Evolutionary conservation across 257 asterid species (phyloP), one percentile per base, ranked within the genome.

Genomic region (Solanum arcanum): DNA sequence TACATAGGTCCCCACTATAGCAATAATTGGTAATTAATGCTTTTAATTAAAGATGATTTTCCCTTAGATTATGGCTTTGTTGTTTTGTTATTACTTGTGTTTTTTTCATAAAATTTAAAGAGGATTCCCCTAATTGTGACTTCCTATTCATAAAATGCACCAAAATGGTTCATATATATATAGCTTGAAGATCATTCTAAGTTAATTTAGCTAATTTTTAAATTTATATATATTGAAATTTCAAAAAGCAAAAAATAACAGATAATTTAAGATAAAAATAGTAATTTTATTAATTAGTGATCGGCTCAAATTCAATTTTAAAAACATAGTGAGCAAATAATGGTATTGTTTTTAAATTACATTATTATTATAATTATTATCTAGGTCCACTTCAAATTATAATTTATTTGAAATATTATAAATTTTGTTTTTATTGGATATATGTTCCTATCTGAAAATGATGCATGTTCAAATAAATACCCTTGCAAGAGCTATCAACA

Each of bases 361-460:
- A 42, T 13, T 77, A 77, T 72, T 8, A 14, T 7, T 12, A 10
- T 23, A 10, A 18, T 11, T n/a, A 5, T 41, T 41, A 18, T 7
- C 27, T 80, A 47, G 68, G 29, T 47, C 44, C 44, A 29, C 68
- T 29, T 47, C 49, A 74, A 18, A 18, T 18, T 18, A 56, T 52
- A 14, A 31, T 14, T 77, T 84, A 37, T 23, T 23, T 77, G 69
- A 84, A 39, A 44, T 9, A n/a, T 46, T 47, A 70, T 49, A 27
- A 23, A 25, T 56, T 49, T 46, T 82, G 37, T 56, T 49, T 46
- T 82, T 68, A 75, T 72, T 62, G 20, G 56, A 69, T 70, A 52
- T 64, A 25, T 68, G 86, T 90, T 87, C 75, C 87, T 75, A 87
- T 89, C 44, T 23, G 91, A 89, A 86, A 89, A 69, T 75, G 91